phyloP scores from a whole-genome alignment of 176 grass and related monocot genomes.

The Eragrostis nindensis region DNA sequence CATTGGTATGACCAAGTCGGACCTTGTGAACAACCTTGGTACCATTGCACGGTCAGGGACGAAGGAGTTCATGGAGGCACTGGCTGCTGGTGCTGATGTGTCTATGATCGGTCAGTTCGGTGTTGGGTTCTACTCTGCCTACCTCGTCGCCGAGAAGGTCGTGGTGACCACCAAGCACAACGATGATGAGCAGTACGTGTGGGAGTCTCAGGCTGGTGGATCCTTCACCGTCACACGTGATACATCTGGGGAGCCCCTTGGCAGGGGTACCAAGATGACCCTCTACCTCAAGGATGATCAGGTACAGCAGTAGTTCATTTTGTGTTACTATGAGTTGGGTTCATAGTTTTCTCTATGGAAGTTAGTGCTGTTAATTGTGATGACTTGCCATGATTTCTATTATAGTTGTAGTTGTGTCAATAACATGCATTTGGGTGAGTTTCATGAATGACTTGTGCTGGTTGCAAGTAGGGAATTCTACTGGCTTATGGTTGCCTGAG shows the following conservation, averaged over 20 bases:
- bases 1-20: constrained; percentile 96
- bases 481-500: neutral
- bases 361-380: neutral
- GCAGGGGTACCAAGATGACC: constrained; percentile 91
- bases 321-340: neutral
- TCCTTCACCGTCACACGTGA: constrained; percentile 94
- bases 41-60: constrained; percentile 94
- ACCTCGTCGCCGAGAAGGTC: constrained; percentile 87
- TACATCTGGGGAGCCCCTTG: constrained; percentile 73
- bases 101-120: constrained; percentile 99
- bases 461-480: no score
- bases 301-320: constrained; percentile 40
- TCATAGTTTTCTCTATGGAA: neutral
- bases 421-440: neutral
- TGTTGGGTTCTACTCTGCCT: constrained; percentile 95
- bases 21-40: constrained; percentile 97
- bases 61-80: constrained; percentile 97
- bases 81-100: constrained; percentile 95
- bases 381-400: neutral
- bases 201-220: constrained; percentile 97
- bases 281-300: constrained; percentile 99
- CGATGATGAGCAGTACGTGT: constrained; percentile 95
- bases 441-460: neutral
- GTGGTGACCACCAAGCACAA: constrained; percentile 92
- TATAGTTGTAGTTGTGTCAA: no score